Evolutionary conservation across 2,329 filamentous ascomycete genomes (phyloP).

Genomic region (Beauveria bassiana): DNA sequence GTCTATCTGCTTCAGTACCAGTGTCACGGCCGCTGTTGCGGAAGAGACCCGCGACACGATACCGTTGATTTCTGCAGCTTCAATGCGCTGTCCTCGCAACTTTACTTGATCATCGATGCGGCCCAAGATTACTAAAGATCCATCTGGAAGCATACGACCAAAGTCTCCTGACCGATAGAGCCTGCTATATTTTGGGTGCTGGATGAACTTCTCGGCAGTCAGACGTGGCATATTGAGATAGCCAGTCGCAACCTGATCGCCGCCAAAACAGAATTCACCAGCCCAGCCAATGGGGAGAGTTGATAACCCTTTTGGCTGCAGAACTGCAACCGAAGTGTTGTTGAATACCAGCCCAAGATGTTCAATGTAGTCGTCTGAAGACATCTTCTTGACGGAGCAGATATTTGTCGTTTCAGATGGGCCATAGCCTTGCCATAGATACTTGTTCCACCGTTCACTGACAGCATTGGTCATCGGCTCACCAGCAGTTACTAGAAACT

Average conservation of each 20-base stretch:
- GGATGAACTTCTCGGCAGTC: constrained; percentile 59
- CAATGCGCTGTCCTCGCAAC: constrained; percentile 70
- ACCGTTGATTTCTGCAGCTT: constrained; percentile 67
- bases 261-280: constrained; percentile 82
- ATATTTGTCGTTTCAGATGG: constrained; percentile 86
- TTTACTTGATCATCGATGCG: constrained; percentile 76
- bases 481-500: constrained; percentile 73
- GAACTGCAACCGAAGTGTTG: constrained; percentile 69
- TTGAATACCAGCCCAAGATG: constrained; percentile 69
- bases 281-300: constrained; percentile 61
- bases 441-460: constrained; percentile 57
- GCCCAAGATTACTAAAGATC: constrained; percentile 64
- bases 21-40: constrained; percentile 55
- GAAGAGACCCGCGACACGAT: constrained; percentile 43
- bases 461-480: constrained; percentile 71
- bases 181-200: constrained; percentile 60
- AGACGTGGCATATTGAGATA: constrained; percentile 61
- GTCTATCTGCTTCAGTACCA: constrained; percentile 42
- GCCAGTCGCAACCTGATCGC: constrained; percentile 69
- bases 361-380: constrained; percentile 49
- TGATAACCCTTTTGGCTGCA: constrained; percentile 36
- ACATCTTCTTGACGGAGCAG: constrained; percentile 65
- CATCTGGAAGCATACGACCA: constrained; percentile 70
- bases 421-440: constrained; percentile 74
- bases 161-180: constrained; percentile 79